Conservation (phyloP, 192 early-diverging fungal genomes). For the Globomyces pollinis-pini region DNA sequence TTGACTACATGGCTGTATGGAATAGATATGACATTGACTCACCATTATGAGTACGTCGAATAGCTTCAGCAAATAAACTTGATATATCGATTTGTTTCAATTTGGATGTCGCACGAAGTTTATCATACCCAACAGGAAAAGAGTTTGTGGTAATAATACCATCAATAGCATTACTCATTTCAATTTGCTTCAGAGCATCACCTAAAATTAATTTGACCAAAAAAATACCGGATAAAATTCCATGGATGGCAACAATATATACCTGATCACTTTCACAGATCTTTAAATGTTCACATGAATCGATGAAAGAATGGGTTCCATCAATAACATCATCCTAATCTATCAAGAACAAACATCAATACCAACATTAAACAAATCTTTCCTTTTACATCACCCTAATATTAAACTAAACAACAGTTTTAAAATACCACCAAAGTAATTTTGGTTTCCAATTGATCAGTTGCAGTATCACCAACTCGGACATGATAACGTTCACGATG, state of each 20-base stretch:
- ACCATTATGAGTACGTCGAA: slow-evolving; percentile 87
- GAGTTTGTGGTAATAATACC: slow-evolving; percentile 86
- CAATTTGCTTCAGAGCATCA: slow-evolving; percentile 76
- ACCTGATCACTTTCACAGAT: slow-evolving; percentile 77
- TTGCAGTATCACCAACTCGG: slow-evolving; percentile 9
- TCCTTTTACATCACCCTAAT: slow-evolving; percentile 42
- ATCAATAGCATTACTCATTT: slow-evolving; percentile 69
- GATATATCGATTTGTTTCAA: slow-evolving; percentile 80
- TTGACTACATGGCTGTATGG: no score
- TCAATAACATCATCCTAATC: slow-evolving; percentile 97
- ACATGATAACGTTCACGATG: slow-evolving; percentile 70
- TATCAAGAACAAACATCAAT: slow-evolving; percentile 20
- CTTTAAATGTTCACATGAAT: slow-evolving; percentile 84
- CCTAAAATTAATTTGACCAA: no score
- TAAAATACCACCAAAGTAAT: slow-evolving; percentile 57
- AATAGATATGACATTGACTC: slow-evolving; percentile 92
- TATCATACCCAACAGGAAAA: slow-evolving; percentile 70
- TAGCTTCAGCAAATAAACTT: slow-evolving; percentile 87
- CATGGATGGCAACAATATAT: slow-evolving; percentile 90
- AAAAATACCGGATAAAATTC: slow-evolving; percentile 86
- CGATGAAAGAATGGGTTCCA: slow-evolving; percentile 78
- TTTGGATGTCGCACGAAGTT: slow-evolving; percentile 63
- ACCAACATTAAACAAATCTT: slow-evolving; percentile 44
- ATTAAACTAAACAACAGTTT: no score
- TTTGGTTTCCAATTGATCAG: slow-evolving; percentile 24